Evolutionary conservation across 768 basidiomycete genomes (phyloP), one percentile per base, ranked within the genome.

Genomic region (Rhizopogon vinicolor): DNA sequence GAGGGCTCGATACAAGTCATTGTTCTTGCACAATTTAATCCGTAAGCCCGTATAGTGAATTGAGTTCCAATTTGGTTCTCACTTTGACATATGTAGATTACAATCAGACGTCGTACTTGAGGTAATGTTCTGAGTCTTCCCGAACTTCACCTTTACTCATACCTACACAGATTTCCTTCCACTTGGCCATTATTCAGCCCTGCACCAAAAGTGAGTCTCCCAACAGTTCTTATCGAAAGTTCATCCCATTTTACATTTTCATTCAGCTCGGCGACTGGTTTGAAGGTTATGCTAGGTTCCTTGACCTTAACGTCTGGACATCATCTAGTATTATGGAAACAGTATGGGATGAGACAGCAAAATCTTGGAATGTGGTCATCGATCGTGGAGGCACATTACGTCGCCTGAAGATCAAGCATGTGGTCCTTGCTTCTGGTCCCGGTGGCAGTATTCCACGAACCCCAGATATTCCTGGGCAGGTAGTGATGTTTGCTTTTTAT

Each of bases 261-360:
- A 18, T 7, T 29, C 8, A 84, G 80, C 67, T 87, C 37, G 84
- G 77, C 4, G 80, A 83, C 57, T 87, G 82, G 81, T 74, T 87
- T 1, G 85, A 88, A 63, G 70, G 63, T 7, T 88, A 87, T 56
- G 83, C 79, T 0, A 71, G 77, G 9, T 64, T 76, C 3, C 71
- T 86, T 54, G 86, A 87, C 56, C 62, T 89, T 7, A 80, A 84
- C 58, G 77, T 84, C 16, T 86, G 83, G 86, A 78, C 76, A 0
- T 78, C 77, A 0, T 70, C 80, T 2, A 73, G 65, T 14, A 66
- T 81, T 22, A 64, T 55, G 1, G 66, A 60, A 12, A 65, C 76
- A 7, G 58, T 41, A 0, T 76, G 75, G 62, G 65, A 74, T 59
- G 65, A 68, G 25, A 64, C 63, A 33, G 69, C 66, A 28, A 63